phyloP scores from a whole-genome alignment of 352 stramenopile genomes.

The Halophytophthora batemanensis region DNA sequence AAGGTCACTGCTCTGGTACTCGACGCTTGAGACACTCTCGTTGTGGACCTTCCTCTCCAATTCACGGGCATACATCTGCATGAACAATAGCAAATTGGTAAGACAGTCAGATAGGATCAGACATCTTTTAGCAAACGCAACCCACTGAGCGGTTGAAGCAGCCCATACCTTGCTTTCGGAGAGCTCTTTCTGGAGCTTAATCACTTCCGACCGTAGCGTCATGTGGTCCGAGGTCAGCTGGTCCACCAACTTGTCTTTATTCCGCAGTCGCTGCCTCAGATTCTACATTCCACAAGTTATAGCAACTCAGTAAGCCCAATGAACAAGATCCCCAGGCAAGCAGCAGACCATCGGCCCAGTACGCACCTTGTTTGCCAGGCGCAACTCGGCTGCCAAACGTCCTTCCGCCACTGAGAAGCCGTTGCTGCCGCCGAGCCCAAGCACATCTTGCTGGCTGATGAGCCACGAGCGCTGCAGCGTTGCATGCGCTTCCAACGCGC shows the following conservation, averaged over 20 bases:
- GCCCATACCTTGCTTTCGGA: conserved; percentile 51
- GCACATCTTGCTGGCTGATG: conserved; percentile 69
- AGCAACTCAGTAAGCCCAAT: neutral
- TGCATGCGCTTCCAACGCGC: conserved; percentile 67
- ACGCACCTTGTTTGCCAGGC: conserved; percentile 82
- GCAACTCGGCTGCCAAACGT: conserved; percentile 71
- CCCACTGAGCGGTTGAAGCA: neutral
- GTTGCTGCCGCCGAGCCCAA: conserved; percentile 43
- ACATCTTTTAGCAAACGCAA: conserved; percentile 3
- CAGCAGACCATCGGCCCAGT: neutral
- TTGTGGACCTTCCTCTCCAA: conserved; percentile 20
- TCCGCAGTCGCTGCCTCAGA: conserved; percentile 66
- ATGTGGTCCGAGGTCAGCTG: conserved; percentile 77
- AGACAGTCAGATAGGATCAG: neutral
- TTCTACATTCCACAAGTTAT: conserved; percentile 45
- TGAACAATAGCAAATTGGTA: neutral
- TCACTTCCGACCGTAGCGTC: conserved; percentile 48
- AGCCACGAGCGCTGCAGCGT: conserved; percentile 77
- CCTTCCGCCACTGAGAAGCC: conserved; percentile 83
- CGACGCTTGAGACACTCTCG: conserved; percentile 12
- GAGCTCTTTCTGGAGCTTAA: conserved; percentile 59
- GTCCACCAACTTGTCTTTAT: conserved; percentile 83
- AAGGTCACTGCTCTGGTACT: conserved; percentile 2
- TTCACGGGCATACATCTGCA: conserved; percentile 32
- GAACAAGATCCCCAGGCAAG: neutral